Evolutionary conservation across 345 rosid genomes (phyloP).

Genomic region (Acer saccharum): DNA sequence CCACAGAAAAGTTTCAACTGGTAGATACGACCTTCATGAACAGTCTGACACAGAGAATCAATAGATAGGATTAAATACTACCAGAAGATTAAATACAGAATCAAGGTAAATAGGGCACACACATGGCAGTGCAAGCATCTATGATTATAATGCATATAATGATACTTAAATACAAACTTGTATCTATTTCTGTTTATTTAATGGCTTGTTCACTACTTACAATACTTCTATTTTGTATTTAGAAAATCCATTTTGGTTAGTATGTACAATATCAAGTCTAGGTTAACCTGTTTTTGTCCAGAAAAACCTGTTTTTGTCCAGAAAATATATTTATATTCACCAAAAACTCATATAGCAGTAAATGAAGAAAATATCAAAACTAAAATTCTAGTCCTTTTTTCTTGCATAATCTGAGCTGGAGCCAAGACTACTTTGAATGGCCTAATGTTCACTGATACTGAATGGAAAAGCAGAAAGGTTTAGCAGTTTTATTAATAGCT

Average conservation of each 20-base stretch:
- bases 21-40: constrained; percentile 81
- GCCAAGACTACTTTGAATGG: neutral
- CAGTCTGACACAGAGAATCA: constrained; percentile 53
- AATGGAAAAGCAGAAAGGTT: neutral
- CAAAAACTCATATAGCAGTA: neutral
- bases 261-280: neutral
- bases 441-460: neutral
- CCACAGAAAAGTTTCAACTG: constrained; percentile 83
- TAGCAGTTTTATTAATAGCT: neutral
- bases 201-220: neutral
- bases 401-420: neutral
- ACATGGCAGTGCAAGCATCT: neutral
- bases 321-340: neutral
- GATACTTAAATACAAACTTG: neutral
- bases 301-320: neutral
- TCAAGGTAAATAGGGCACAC: neutral
- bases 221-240: neutral
- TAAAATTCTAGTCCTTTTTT: neutral
- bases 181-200: neutral
- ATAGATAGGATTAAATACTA: constrained; percentile 9
- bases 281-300: neutral
- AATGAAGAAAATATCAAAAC: neutral
- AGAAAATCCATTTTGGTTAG: neutral
- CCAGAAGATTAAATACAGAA: neutral
- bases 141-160: neutral